Evolutionary conservation across 148 eudicot species (phyloP).

Genomic region (Rhododendron simsii): DNA sequence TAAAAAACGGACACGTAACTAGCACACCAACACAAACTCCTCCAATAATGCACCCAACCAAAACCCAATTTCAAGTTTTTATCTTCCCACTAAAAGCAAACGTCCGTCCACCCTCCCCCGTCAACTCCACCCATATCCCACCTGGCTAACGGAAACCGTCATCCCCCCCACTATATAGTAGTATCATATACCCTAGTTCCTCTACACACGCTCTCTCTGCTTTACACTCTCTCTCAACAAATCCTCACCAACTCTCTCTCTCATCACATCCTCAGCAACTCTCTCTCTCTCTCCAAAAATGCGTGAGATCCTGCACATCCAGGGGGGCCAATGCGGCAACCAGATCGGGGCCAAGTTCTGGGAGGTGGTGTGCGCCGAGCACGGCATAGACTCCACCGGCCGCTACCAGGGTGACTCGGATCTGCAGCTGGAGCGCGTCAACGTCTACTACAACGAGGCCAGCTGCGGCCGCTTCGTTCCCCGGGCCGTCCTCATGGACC

Average conservation of each 20-base stretch:
- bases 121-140: not conserved
- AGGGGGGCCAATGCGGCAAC: conserved; percentile 50
- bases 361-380: conserved; percentile 50
- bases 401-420: conserved; percentile 35
- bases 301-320: conserved; percentile 49
- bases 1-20: not conserved
- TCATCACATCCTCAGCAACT: not conserved
- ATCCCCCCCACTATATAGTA: not conserved
- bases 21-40: not conserved
- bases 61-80: conserved; percentile 3
- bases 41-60: not conserved
- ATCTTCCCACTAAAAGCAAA: conserved; percentile 12
- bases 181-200: not conserved
- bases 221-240: not conserved
- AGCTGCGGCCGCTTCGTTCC: conserved; percentile 49
- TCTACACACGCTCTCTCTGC: not conserved
- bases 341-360: conserved; percentile 53
- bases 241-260: not conserved
- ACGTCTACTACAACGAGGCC: conserved; percentile 49
- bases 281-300: conserved; percentile 13
- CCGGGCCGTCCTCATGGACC: conserved; percentile 49
- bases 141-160: conserved; percentile 3
- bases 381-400: conserved; percentile 44
- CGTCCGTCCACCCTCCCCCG: conserved; percentile 7
- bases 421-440: conserved; percentile 37